phyloP scores from a whole-genome alignment of 441 rosid species.

The Euphorbia celastroides region DNA sequence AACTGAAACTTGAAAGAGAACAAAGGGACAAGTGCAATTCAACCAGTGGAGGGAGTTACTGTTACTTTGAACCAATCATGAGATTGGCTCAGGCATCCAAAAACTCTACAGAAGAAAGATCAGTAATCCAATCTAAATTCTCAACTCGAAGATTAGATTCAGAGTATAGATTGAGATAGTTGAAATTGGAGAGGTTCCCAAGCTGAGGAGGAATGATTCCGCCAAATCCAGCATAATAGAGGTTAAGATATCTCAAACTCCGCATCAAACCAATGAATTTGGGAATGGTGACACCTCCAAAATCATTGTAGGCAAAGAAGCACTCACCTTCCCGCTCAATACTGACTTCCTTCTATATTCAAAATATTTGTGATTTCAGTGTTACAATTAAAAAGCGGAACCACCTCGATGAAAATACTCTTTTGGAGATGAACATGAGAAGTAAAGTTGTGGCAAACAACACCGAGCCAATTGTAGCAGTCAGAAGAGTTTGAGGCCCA shows the following conservation, averaged over 20 bases:
- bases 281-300: background rate
- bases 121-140: constrained; percentile 4
- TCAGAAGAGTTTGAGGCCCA: background rate
- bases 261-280: background rate
- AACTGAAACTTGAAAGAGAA: background rate
- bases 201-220: constrained; percentile 19
- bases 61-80: too few relatives aligned
- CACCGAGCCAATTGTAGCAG: background rate
- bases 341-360: background rate
- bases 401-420: background rate
- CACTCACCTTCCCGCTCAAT: background rate
- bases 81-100: background rate
- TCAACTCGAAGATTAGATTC: background rate
- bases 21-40: background rate
- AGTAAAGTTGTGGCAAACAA: background rate
- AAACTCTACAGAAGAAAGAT: constrained; percentile 8
- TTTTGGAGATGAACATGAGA: background rate
- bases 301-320: background rate
- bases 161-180: constrained; percentile 16
- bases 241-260: constrained; percentile 3
- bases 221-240: constrained; percentile 20
- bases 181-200: constrained; percentile 23
- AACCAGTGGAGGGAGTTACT: background rate
- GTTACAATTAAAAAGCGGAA: too few relatives aligned
- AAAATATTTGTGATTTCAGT: too few relatives aligned